phyloP scores from a whole-genome alignment of 2,329 filamentous ascomycete species.

The Penicillium brasilianum region DNA sequence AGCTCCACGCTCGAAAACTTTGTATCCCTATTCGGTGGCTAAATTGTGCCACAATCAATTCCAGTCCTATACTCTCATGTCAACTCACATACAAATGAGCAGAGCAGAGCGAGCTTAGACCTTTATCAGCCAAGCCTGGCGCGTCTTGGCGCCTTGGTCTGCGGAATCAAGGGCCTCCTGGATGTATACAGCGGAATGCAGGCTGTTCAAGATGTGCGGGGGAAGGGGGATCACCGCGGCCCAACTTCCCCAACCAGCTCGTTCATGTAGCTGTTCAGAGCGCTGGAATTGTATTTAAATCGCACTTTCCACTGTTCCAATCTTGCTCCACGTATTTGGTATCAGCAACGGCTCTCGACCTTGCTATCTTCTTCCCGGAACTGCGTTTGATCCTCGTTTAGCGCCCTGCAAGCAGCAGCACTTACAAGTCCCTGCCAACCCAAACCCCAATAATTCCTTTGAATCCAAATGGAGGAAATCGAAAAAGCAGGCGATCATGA shows the following conservation, averaged over 20 bases:
- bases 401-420: neutral
- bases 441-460: neutral
- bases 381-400: neutral
- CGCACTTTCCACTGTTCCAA: neutral
- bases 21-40: neutral
- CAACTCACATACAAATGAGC: neutral
- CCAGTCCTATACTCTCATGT: neutral
- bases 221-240: constrained; percentile 4
- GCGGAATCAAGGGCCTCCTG: constrained; percentile 8
- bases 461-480: constrained; percentile 12
- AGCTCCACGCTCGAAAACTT: neutral
- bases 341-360: neutral
- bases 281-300: constrained; percentile 6
- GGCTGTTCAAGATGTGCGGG: constrained; percentile 9
- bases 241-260: neutral
- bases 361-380: neutral
- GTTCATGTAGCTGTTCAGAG: neutral
- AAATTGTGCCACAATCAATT: neutral
- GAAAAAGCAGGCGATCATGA: constrained; percentile 21
- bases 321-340: neutral
- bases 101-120: neutral
- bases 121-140: neutral
- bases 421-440: too few species aligned
- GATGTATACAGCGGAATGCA: neutral
- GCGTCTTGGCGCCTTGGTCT: constrained; percentile 9